These are phyloP conservation scores for Middelhovenomyces tepae DNA, from an alignment of 805 yeast species.

Conservation along the genomic window DNA sequence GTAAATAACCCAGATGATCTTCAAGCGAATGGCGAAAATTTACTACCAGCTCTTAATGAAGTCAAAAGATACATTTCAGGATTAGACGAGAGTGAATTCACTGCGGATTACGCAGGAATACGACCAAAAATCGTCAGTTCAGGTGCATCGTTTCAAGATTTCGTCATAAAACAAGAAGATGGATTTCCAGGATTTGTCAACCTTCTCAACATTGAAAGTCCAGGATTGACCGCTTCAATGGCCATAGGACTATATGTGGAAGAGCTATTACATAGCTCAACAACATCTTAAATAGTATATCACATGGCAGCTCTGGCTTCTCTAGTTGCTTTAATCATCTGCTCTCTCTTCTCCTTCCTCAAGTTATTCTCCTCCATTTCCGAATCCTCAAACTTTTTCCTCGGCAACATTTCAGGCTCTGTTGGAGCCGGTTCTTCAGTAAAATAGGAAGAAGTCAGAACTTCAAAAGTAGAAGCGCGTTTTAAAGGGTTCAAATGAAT, in stretches of 20 bases:
- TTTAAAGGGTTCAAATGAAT: constrained; percentile 69
- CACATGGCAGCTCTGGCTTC: constrained; percentile 6
- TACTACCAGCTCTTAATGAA: constrained; percentile 48
- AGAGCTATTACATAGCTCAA: constrained; percentile 4
- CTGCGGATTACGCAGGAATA: constrained; percentile 70
- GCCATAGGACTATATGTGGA: constrained; percentile 73
- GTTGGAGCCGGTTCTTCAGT: constrained; percentile 69
- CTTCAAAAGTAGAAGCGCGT: constrained; percentile 56
- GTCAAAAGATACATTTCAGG: constrained; percentile 56
- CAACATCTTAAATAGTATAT: not conserved
- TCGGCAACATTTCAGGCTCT: constrained; percentile 53
- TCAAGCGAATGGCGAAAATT: constrained; percentile 30
- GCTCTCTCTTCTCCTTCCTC: constrained; percentile 11
- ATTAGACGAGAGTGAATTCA: constrained; percentile 42
- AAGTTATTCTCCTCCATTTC: constrained; percentile 12
- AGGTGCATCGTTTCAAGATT: constrained; percentile 53
- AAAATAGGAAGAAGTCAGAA: constrained; percentile 61
- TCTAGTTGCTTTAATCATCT: constrained; percentile 15
- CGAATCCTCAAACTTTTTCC: constrained; percentile 19
- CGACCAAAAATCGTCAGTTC: constrained; percentile 63
- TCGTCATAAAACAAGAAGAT: constrained; percentile 58
- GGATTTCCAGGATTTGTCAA: constrained; percentile 75
- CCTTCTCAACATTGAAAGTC: constrained; percentile 78
- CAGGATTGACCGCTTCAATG: constrained; percentile 77
- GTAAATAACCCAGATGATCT: constrained; percentile 27